A percentile compares a stretch with the other conserved stretches of the same genome.
Evolutionary conservation across 345 rosid species (phyloP).

Genomic region (Rhodamnia rubescens): DNA sequence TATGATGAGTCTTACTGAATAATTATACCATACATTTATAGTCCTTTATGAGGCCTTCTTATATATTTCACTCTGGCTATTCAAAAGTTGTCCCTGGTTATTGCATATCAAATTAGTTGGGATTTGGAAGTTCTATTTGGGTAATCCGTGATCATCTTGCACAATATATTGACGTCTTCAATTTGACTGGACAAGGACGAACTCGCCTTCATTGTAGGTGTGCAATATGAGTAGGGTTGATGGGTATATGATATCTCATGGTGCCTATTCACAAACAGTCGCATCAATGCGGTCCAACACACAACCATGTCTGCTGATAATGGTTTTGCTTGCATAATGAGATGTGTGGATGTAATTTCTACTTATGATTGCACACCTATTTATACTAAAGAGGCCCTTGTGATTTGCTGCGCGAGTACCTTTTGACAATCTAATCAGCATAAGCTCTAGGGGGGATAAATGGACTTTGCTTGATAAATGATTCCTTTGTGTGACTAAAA

Average conservation of each 20-base stretch:
- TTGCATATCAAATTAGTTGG: neutral
- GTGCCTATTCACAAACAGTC: neutral
- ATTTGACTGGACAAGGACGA: neutral
- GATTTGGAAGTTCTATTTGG: neutral
- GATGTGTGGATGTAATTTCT: neutral
- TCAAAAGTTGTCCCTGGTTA: neutral
- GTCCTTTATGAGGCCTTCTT: neutral
- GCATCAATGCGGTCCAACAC: neutral
- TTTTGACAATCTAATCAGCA: neutral
- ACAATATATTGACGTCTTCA: neutral
- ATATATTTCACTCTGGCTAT: neutral
- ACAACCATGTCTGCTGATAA: neutral
- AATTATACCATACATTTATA: neutral
- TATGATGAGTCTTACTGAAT: neutral
- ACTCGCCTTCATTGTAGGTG: neutral
- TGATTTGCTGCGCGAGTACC: neutral
- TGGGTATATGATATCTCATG: neutral
- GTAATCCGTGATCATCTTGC: neutral
- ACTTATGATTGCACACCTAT: neutral
- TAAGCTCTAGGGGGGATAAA: neutral
- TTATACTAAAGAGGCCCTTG: neutral
- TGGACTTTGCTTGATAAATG: neutral
- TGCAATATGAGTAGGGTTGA: neutral
- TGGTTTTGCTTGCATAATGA: neutral
- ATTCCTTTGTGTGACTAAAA: neutral